phyloP scores from a whole-genome alignment of 768 basidiomycete species.

The Boletus insuetus region DNA sequence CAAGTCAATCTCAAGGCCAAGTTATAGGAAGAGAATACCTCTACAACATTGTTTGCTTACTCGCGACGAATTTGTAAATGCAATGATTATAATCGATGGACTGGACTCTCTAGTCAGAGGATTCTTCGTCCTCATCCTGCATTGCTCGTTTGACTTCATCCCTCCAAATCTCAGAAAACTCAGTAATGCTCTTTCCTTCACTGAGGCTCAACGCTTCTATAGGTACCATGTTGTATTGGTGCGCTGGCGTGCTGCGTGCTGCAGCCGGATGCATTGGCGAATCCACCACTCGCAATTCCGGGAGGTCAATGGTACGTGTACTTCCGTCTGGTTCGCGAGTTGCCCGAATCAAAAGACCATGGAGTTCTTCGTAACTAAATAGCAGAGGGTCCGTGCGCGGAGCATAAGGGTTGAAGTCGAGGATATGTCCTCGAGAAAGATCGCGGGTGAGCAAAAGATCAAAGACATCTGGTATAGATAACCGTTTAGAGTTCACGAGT shows the following conservation, averaged over 20 bases:
- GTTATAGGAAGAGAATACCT: slow-evolving; percentile 16
- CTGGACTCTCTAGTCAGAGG: neutral
- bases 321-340: neutral
- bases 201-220: slow-evolving; percentile 83
- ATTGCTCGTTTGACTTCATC: slow-evolving; percentile 45
- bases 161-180: slow-evolving; percentile 69
- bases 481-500: neutral
- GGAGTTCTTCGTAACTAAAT: slow-evolving; percentile 79
- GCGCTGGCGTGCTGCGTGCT: slow-evolving; percentile 61
- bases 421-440: slow-evolving; percentile 67
- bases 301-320: slow-evolving; percentile 13
- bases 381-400: slow-evolving; percentile 84
- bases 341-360: slow-evolving; percentile 31
- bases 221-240: slow-evolving; percentile 90
- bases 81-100: neutral
- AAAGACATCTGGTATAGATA: slow-evolving; percentile 56
- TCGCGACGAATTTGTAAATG: neutral
- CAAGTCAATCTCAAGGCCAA: slow-evolving; percentile 17
- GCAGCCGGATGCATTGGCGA: slow-evolving; percentile 71
- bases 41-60: neutral
- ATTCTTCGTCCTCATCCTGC: slow-evolving; percentile 11
- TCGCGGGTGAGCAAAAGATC: slow-evolving; percentile 87
- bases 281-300: slow-evolving; percentile 65
- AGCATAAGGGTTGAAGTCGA: slow-evolving; percentile 91
- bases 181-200: slow-evolving; percentile 64